Percentiles rank a stretch among this genome's conserved stretches.
These are phyloP conservation scores for Xylaria telfairii DNA, from an alignment of 495 filamentous ascomycete species.

Conservation along the genomic window DNA sequence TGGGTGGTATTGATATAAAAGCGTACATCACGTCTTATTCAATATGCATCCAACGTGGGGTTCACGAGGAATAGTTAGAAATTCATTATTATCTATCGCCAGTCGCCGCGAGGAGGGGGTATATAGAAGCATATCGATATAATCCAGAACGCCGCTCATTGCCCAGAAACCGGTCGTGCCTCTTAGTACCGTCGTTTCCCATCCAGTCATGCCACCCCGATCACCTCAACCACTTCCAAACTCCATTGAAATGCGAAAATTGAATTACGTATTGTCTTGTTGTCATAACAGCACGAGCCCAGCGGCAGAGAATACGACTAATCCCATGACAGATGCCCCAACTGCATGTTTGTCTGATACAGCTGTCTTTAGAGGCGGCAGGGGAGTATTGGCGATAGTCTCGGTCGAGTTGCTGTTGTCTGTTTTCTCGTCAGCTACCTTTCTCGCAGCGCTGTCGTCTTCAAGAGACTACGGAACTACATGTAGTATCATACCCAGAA, in stretches of 20 bases:
- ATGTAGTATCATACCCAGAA: constrained; percentile 17
- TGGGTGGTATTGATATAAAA: neutral
- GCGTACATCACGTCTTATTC: constrained; percentile 1
- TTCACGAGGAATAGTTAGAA: neutral
- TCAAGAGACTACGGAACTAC: neutral
- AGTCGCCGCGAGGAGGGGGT: constrained; percentile 8
- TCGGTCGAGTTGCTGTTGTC: constrained; percentile 31
- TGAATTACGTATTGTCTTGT: neutral
- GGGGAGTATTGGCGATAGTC: constrained; percentile 23
- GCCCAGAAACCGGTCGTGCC: neutral
- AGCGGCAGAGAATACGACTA: constrained; percentile 39
- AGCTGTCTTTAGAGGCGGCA: constrained; percentile 26
- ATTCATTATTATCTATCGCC: constrained; percentile 10
- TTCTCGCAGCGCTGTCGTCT: neutral
- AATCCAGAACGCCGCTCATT: constrained; percentile 18
- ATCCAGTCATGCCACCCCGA: neutral
- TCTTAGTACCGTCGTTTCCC: constrained; percentile 14
- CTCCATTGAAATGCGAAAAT: constrained; percentile 23
- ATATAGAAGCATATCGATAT: constrained; percentile 22
- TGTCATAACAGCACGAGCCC: constrained; percentile 38
- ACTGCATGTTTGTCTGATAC: constrained; percentile 33
- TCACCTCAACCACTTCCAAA: constrained; percentile 5
- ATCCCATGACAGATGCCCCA: constrained; percentile 41
- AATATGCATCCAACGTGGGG: neutral
- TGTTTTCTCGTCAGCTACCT: constrained; percentile 7